Conservation (phyloP, 2,329 filamentous ascomycete species). For the Colletotrichum tofieldiae region DNA sequence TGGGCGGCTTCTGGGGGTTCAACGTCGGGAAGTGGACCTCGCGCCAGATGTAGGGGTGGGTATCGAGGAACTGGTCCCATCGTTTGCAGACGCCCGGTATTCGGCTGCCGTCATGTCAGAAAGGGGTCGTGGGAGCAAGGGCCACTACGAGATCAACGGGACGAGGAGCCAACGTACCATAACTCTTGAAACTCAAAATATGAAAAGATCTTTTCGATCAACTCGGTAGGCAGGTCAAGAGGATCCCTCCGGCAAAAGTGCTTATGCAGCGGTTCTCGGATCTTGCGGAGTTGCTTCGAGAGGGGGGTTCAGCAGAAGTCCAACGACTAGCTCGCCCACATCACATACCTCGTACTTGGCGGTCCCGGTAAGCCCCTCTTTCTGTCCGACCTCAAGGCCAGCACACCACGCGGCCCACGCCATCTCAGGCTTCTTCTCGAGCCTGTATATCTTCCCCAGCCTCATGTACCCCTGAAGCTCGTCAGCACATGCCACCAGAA, state of each 20-base stretch:
- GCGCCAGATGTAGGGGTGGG: constrained; percentile 41
- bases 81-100: constrained; percentile 40
- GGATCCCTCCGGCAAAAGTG: constrained; percentile 55
- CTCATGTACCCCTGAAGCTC: constrained; percentile 58
- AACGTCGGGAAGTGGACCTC: constrained; percentile 33
- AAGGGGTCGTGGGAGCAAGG: not conserved
- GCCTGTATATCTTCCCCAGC: constrained; percentile 57
- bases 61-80: constrained; percentile 40
- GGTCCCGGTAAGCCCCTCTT: constrained; percentile 47
- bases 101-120: constrained; percentile 26
- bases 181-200: constrained; percentile 51
- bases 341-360: constrained; percentile 54
- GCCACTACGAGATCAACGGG: too few species aligned
- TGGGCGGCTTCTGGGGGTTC: constrained; percentile 25
- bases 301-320: not conserved
- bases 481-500: constrained; percentile 25
- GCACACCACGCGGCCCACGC: constrained; percentile 59
- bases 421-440: constrained; percentile 55
- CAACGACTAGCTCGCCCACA: not conserved
- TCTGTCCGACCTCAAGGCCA: constrained; percentile 54
- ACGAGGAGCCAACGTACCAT: constrained; percentile 28
- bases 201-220: constrained; percentile 55
- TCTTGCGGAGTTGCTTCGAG: constrained; percentile 53
- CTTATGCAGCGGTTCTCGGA: constrained; percentile 54
- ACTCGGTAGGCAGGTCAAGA: constrained; percentile 54